Base-by-base conservation (phyloP, 352 stramenopile genomes). In the Pythium aquatile region DNA sequence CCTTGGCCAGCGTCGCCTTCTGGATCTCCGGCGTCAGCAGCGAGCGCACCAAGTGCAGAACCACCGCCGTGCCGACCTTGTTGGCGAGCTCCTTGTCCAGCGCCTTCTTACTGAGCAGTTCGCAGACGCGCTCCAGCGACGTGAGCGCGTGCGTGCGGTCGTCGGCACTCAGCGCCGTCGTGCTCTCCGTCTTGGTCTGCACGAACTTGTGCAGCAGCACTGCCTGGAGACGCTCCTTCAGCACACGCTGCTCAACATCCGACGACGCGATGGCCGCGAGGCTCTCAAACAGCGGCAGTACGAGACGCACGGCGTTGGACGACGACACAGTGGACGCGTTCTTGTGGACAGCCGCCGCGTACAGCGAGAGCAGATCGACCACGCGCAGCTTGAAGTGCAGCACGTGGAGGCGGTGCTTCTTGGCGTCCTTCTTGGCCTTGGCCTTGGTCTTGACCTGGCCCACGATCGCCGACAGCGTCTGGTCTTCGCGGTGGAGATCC, bases 321-420 rank as follows among this genome's bases (percentile, higher is more conserved):
- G 30, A 58, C 17, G 29, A 59, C 16, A 33, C 13, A 9, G 17
- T 10, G 5, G 29, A 30, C 5, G 51, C 44, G 5, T 20, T 29
- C 51, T 70, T 70, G 42, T 66, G 33, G 17, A 62, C 46, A 24
- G 48, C 30, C 11, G 72, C 71, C 26, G 80, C 81, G 61, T 90
- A 91, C 63, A 92, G 69, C 56, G 89, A 72, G 40, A 96, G 72
- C 68, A 96, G 60, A 55, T 96, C 85, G 24, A 96, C 57, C 33
- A 94, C 85, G 37, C 87, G 87, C 55, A 96, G 65, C 66, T 96
- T 86, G 73, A 96, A 96, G 75, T 96, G 87, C 57, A 93, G 75
- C 32, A 83, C 76, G 58, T 89, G 80, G 52, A 90, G 74, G 17
- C 76, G 75, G 55, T 82, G 69, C 17, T 73, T 75, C 73, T 93